Conservation (phyloP, 306 rosid genomes). For the Pyrus pyrifolia region DNA sequence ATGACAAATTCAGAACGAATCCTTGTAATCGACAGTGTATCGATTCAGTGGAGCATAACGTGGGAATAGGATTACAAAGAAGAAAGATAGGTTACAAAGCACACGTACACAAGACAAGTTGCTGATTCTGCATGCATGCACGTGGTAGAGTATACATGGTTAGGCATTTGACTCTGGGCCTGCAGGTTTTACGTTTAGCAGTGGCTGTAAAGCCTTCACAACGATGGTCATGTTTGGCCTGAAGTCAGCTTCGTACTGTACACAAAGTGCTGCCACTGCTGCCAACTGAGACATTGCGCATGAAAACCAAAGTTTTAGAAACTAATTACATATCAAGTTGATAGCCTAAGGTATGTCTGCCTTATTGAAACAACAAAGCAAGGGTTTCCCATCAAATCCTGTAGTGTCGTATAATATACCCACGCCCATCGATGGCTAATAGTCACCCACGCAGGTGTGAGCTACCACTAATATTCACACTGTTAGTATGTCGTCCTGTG, state of each 20-base stretch:
- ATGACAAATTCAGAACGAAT: neutral
- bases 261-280: conserved; percentile 97
- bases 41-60: neutral
- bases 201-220: conserved; percentile 95
- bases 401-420: neutral
- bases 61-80: conserved; percentile 8
- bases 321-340: neutral
- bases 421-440: neutral
- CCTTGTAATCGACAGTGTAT: neutral
- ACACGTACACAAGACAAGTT: conserved; percentile 7
- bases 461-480: neutral
- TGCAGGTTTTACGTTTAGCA: conserved; percentile 74
- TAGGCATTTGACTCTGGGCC: conserved; percentile 58
- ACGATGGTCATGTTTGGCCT: conserved; percentile 98
- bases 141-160: neutral
- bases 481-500: neutral
- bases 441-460: neutral
- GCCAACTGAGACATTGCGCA: conserved; percentile 57
- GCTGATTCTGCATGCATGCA: neutral
- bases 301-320: neutral
- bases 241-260: conserved; percentile 96
- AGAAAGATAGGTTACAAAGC: conserved; percentile 12
- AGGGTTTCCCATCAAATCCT: neutral
- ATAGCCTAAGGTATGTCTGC: neutral
- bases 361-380: neutral